Base-by-base conservation (phyloP, 345 rosid genomes). In the Mallotus nudiflorus region DNA sequence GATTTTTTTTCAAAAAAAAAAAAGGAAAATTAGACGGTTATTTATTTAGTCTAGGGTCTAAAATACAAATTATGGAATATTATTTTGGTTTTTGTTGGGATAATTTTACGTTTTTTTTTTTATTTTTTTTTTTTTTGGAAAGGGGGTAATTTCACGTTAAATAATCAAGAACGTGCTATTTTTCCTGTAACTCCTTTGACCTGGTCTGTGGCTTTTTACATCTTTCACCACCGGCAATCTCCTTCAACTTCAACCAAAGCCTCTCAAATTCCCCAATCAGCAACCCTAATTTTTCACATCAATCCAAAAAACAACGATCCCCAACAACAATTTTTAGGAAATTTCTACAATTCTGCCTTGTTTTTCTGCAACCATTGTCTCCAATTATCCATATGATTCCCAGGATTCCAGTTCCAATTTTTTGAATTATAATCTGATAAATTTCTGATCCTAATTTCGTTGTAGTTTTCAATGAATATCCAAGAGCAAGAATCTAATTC, bases 401-500 rank as follows among this genome's bases (percentile, higher is more conserved):
- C 33, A 48, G 46, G 53, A 69, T 59, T 39, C 42, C 9, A 48
- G 20, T 62, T 42, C n/a, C 46, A 62, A 24, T 11, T 24, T 62
- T 35, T n/a, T 25, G 24, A 7, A 18, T 3, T 11, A 33, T 33
- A 33, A 33, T 33, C 37, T 33, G 6, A 33, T 2, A 33, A n/a
- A n/a, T n/a, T n/a, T 42, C 11, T 42, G 11, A 42, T 4, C 1
- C 46, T 1, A 42, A 42, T 42, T n/a, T n/a, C n/a, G n/a, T n/a
- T n/a, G n/a, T n/a, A n/a, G n/a, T n/a, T n/a, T n/a, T 33, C 63
- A 9, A 84, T 72, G 83, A 81, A 61, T 67, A 73, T 66, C 52
- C 81, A 71, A 72, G 75, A 65, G 25, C 70, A 44, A 48, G 60
- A 82, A 68, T 69, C 80, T 19, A 84, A 84, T 50, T 78, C 91